These are phyloP conservation scores for Plectosphaerella plurivora DNA, from an alignment of 2,329 filamentous ascomycete genomes.

Conservation along the genomic window DNA sequence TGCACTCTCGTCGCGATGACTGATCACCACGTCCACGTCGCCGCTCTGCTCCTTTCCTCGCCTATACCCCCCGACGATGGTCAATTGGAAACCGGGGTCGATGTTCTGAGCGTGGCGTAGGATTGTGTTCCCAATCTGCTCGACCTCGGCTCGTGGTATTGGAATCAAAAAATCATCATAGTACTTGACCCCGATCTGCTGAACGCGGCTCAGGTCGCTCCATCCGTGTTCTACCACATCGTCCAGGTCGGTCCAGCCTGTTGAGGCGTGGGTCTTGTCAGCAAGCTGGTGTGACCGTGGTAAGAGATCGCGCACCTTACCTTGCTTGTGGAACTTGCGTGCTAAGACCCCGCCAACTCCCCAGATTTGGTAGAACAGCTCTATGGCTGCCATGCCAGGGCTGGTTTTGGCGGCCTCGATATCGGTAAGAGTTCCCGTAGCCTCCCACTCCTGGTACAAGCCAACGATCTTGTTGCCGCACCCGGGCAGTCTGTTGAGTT, in stretches of 20 bases:
- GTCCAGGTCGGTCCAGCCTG: constrained; percentile 75
- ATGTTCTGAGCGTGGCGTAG: constrained; percentile 63
- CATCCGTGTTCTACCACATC: constrained; percentile 83
- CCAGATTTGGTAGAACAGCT: constrained; percentile 80
- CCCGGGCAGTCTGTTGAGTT: constrained; percentile 62
- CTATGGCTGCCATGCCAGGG: constrained; percentile 58
- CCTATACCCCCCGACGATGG: constrained; percentile 75
- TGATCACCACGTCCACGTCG: constrained; percentile 83
- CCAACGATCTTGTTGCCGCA: constrained; percentile 76
- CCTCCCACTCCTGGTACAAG: constrained; percentile 71
- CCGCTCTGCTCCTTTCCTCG: constrained; percentile 69
- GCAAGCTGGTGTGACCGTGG: too few relatives aligned
- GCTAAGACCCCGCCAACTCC: constrained; percentile 84
- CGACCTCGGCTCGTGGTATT: constrained; percentile 71
- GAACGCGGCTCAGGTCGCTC: constrained; percentile 67
- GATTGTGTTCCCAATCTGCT: constrained; percentile 61
- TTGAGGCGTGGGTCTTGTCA: too few relatives aligned
- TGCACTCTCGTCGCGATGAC: constrained; percentile 65
- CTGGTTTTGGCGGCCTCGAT: constrained; percentile 61
- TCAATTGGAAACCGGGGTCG: constrained; percentile 48
- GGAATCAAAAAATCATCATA: constrained; percentile 77
- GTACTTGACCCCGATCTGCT: constrained; percentile 92
- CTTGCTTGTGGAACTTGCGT: constrained; percentile 71
- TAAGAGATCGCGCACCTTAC: constrained; percentile 12
- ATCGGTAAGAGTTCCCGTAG: constrained; percentile 56